phyloP scores from a whole-genome alignment of 768 basidiomycete genomes.

The Macrolepiota dolichaula region DNA sequence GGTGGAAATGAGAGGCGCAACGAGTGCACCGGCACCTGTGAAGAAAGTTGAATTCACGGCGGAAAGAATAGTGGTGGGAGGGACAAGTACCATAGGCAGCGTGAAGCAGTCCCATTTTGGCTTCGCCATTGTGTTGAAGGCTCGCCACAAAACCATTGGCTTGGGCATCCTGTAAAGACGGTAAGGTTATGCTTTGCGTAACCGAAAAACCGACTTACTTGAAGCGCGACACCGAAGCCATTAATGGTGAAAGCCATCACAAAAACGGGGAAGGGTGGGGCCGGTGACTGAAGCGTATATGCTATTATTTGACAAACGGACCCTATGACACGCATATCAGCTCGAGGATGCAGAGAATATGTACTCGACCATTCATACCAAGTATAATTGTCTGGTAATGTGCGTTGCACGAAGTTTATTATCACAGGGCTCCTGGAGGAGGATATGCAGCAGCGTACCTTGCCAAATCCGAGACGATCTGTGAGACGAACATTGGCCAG shows the following conservation, averaged over 20 bases:
- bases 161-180: conserved; percentile 54
- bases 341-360: background rate
- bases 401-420: background rate
- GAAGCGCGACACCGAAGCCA: conserved; percentile 39
- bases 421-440: background rate
- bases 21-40: conserved; percentile 62
- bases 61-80: background rate
- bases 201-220: conserved; percentile 28
- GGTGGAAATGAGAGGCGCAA: conserved; percentile 74
- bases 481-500: conserved; percentile 35
- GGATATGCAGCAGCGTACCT: conserved; percentile 22
- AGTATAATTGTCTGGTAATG: conserved; percentile 7
- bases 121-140: conserved; percentile 49
- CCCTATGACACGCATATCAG: conserved; percentile 28
- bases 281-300: conserved; percentile 50
- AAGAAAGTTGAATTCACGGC: background rate
- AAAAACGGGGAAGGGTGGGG: conserved; percentile 64
- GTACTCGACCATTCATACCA: background rate
- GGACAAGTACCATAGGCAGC: conserved; percentile 51
- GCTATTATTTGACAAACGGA: conserved; percentile 49
- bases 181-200: background rate
- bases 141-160: conserved; percentile 68
- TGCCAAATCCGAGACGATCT: conserved; percentile 39
- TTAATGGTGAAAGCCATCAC: conserved; percentile 43
- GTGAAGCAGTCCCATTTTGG: conserved; percentile 70